Evolutionary conservation across 2,329 filamentous ascomycete species (phyloP), one percentile per base, ranked within the genome.

Genomic region (Spiromastix sp.): DNA sequence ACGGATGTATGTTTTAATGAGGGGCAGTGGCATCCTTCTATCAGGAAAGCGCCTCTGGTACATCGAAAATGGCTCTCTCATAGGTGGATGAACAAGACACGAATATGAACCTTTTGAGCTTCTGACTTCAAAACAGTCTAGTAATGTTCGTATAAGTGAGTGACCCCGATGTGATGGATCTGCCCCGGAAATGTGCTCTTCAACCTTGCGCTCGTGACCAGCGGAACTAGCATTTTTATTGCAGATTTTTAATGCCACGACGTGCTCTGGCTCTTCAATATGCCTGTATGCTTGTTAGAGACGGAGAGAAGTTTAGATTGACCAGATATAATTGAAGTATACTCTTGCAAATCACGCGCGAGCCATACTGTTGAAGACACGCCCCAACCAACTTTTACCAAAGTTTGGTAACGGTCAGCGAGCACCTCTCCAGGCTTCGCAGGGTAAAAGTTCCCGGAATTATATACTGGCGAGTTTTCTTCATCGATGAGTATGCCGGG

Each of bases 41-140:
- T 45, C 27, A 1, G 43, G 41, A 43, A 56, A 60, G 37, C 52
- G 52, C 34, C 41, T 39, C 43, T 54, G 49, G 42, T 55, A 59
- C 25, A 56, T 45, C 32, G 50, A 59, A 9, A 63, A 47, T 25
- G 56, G 48, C 45, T 63, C 57, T 31, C 57, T 58, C 45, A 63
- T 49, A 27, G 58, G 55, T 18, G 51, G 47, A 45, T 59, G 61
- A 6, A 58, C 56, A 42, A 64, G 54, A 45, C 59, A 63, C 5
- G 44, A 39, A 45, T 64, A 42, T 32, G 46, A 46, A 30, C 56
- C 51, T 41, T 54, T 37, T 37, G 48, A 48, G 6, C 48, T 42
- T 30, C 45, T 38, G 30, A 60, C 36, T 38, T 54, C 43, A 40
- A 63, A 62, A 18, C 43, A 53, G 36, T 61, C 55, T 35, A 56